Evolutionary conservation across 192 early-diverging fungal genomes (phyloP).

Genomic region (Rhizophagus clarus): DNA sequence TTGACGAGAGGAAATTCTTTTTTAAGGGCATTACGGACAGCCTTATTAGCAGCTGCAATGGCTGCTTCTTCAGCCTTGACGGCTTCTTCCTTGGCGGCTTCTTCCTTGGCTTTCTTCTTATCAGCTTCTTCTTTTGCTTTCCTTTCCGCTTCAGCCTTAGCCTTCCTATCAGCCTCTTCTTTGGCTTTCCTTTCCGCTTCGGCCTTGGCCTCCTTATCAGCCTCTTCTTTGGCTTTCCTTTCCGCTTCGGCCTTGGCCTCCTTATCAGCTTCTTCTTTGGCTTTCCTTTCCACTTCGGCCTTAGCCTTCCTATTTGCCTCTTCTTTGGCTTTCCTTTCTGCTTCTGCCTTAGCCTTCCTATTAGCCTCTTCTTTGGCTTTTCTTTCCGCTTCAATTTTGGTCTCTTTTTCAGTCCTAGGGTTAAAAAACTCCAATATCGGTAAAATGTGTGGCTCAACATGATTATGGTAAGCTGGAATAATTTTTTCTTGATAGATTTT

Average conservation of each 20-base stretch:
- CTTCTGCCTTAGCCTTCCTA: background rate
- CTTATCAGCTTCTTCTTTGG: background rate
- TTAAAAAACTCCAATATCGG: background rate
- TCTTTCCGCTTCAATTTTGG: background rate
- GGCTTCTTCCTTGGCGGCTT: background rate
- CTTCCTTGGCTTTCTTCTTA: background rate
- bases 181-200: background rate
- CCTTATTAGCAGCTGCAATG: background rate
- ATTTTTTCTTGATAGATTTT: background rate
- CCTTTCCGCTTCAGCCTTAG: background rate
- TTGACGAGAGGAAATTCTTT: too few species aligned
- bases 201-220: background rate
- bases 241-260: background rate
- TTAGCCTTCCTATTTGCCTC: background rate
- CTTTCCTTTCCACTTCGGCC: background rate
- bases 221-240: background rate
- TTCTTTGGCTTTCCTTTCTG: background rate
- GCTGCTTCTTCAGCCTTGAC: background rate
- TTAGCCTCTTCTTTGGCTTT: background rate
- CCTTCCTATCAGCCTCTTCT: background rate
- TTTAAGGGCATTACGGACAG: background rate
- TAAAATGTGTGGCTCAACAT: background rate
- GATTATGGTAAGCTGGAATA: background rate
- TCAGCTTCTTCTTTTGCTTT: background rate
- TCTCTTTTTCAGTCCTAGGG: background rate